Percentiles rank a stretch among this genome's conserved stretches.
Conservation (phyloP, 2,329 filamentous ascomycete genomes). For the Emergomyces pasteurianus region DNA sequence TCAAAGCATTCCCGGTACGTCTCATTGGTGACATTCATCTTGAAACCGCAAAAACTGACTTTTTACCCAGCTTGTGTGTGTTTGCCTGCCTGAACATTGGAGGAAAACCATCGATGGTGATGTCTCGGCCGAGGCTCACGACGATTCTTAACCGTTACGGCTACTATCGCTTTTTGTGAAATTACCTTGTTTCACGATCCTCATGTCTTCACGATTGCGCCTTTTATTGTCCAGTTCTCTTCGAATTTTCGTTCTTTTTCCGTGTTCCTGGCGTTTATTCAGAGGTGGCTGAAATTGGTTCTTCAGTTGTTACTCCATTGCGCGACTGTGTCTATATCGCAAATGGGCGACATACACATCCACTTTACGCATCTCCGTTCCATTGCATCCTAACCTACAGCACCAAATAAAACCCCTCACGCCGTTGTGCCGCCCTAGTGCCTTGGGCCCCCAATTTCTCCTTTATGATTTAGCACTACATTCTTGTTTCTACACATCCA, state of each 20-base stretch:
- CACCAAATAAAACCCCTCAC: not conserved
- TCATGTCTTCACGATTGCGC: slow-evolving; percentile 28
- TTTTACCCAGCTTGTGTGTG: slow-evolving; percentile 57
- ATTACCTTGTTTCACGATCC: slow-evolving; percentile 15
- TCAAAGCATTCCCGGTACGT: slow-evolving; percentile 76
- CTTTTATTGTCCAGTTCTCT: slow-evolving; percentile 5
- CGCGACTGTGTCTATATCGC: not conserved
- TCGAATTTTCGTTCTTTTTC: not conserved
- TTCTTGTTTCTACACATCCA: not conserved
- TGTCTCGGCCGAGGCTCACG: slow-evolving; percentile 2
- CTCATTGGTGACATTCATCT: not conserved
- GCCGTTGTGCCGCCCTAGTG: not conserved
- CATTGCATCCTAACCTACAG: not conserved
- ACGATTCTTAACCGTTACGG: slow-evolving; percentile 12
- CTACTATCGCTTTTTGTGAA: slow-evolving; percentile 5
- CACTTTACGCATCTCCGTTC: not conserved
- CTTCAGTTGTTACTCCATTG: not conserved
- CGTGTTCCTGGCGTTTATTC: slow-evolving; percentile 8
- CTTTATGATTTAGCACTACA: not conserved
- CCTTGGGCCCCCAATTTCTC: not conserved
- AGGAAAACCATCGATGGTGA: slow-evolving; percentile 92
- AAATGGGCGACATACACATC: not conserved
- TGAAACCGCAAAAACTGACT: not conserved
- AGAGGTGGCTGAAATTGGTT: not conserved
- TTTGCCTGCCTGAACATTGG: slow-evolving; percentile 93